A percentile compares a stretch with the other conserved stretches of the same genome.
These are phyloP conservation scores for Microcos paniculata DNA, from an alignment of 345 rosid species.

Conservation along the genomic window DNA sequence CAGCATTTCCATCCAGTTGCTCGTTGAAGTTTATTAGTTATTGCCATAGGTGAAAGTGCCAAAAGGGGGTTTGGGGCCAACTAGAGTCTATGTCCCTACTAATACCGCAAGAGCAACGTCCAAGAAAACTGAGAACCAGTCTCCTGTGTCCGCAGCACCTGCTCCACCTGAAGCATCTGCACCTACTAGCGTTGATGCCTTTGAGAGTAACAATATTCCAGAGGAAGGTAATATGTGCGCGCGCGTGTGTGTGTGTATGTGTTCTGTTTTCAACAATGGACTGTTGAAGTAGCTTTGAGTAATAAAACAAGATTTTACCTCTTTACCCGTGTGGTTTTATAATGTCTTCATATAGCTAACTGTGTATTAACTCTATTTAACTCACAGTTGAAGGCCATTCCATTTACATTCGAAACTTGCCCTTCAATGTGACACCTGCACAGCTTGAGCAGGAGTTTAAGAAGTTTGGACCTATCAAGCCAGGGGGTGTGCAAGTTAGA, in stretches of 20 bases:
- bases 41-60: constrained; percentile 55
- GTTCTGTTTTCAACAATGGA: neutral
- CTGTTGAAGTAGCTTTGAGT: neutral
- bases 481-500: constrained; percentile 68
- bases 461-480: constrained; percentile 73
- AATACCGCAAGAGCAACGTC: constrained; percentile 33
- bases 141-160: constrained; percentile 28
- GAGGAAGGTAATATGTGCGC: constrained; percentile 62
- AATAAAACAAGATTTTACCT: neutral
- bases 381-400: constrained; percentile 63
- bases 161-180: constrained; percentile 35
- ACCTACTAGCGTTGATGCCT: constrained; percentile 26
- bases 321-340: constrained; percentile 1
- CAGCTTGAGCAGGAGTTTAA: constrained; percentile 64
- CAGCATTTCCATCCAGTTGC: neutral
- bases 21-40: neutral
- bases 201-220: constrained; percentile 43
- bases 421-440: constrained; percentile 38
- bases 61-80: constrained; percentile 44
- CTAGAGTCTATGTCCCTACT: constrained; percentile 44
- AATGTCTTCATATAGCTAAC: neutral
- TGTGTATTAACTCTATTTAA: neutral
- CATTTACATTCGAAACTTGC: constrained; percentile 61
- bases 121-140: constrained; percentile 30
- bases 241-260: neutral